Percentiles rank a stretch among this genome's conserved stretches.
These are phyloP conservation scores for Picea sitchensis DNA, from an alignment of 75 land plant genomes.

Conservation along the genomic window DNA sequence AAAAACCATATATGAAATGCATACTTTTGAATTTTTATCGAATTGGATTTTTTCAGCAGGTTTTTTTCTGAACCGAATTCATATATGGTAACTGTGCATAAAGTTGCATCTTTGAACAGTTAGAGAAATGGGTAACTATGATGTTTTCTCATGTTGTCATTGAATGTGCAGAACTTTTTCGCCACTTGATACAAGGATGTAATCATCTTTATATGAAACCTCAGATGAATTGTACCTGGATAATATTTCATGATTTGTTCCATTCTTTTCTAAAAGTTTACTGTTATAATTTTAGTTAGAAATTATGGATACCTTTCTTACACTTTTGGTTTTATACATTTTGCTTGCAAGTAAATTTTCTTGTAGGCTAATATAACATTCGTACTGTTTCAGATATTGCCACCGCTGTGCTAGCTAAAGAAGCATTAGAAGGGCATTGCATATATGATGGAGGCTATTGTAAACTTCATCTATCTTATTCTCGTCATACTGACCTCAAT, in stretches of 20 bases:
- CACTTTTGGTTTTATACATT: not conserved
- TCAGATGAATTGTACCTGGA: not conserved
- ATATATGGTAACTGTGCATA: too few relatives aligned
- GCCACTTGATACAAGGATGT: not conserved
- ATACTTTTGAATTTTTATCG: too few relatives aligned
- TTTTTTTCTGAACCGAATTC: too few relatives aligned
- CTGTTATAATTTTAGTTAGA: not conserved
- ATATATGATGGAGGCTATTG: slow-evolving; percentile 96
- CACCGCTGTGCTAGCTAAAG: slow-evolving; percentile 72
- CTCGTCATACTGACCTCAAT: slow-evolving; percentile 86
- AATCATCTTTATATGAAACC: not conserved
- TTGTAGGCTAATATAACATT: not conserved
- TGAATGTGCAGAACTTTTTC: not conserved
- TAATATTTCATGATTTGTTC: not conserved
- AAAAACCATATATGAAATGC: too few relatives aligned
- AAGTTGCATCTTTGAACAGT: too few relatives aligned
- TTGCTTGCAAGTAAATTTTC: not conserved
- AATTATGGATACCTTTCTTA: not conserved
- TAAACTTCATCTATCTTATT: slow-evolving; percentile 81
- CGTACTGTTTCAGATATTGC: slow-evolving; percentile 41
- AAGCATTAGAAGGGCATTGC: slow-evolving; percentile 85
- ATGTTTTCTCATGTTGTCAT: not conserved
- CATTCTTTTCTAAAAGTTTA: not conserved
- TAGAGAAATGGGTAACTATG: too few relatives aligned
- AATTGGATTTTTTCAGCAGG: too few relatives aligned